Evolutionary conservation across 331 rosid genomes (phyloP), one percentile per base, ranked within the genome.

Genomic region (Dryas integrifolia): DNA sequence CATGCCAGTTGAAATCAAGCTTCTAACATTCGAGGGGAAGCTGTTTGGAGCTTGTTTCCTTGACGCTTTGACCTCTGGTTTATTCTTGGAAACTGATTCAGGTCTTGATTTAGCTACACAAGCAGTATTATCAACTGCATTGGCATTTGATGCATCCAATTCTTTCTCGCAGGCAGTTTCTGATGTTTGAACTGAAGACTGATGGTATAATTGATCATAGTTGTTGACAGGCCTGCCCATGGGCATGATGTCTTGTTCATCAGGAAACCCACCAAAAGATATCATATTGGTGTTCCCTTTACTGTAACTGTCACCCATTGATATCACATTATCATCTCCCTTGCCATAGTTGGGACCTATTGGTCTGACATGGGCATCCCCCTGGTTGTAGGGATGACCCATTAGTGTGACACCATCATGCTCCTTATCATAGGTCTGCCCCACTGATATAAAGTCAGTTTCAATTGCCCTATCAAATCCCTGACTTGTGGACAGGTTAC

Each of bases 41-140:
- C 92, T 87, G 78, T 88, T 91, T 44, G 98, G 96, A 81, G 97
- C 85, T 77, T 89, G 96, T 87, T 89, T 93, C 87, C 69, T 88
- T 21, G 79, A 65, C 5, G 75, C 58, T 85, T 86, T 87, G 71
- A 61, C n/a, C 59, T 90, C 96, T 56, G 79, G 80, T 78, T 83
- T 88, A 83, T 75, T 80, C 88, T 90, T 90, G 58, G 80, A 41
- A 58, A 72, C 77, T 48, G 69, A 70, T 58, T 89, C 89, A 18
- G 85, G 69, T 82, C 80, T 90, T 62, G 76, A 67, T 85, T 80
- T 87, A 70, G 72, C 69, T 60, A 39, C 76, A 72, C 4, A 80
- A 50, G 80, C 75, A 65, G 78, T 58, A 77, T 43, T 76, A 44
- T 81, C 79, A 80, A 49, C 72, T 71, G 74, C 82, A 80, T 59